Conservation (phyloP, 1,139 yeast species). For the Geotrichum europaeum region DNA sequence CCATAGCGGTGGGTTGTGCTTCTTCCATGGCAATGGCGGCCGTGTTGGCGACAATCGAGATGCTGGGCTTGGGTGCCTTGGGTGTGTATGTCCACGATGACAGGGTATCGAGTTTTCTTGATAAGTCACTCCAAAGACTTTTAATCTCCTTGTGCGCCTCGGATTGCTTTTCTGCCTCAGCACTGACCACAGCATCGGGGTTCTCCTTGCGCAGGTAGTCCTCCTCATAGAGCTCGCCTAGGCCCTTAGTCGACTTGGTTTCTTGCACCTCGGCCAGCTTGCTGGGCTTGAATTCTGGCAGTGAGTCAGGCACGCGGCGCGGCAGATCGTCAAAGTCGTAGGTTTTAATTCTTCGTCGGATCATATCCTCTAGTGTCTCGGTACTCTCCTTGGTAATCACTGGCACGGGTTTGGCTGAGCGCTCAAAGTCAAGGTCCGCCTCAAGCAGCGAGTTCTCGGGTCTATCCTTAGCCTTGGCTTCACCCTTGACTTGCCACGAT, state of each 20-base stretch:
- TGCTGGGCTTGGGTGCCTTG: slow-evolving; percentile 72
- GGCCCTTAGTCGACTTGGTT: slow-evolving; percentile 75
- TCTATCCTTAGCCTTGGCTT: slow-evolving; percentile 72
- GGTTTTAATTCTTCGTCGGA: slow-evolving; percentile 68
- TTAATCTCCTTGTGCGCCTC: slow-evolving; percentile 74
- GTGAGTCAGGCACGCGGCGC: slow-evolving; percentile 56
- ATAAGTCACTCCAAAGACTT: slow-evolving; percentile 55
- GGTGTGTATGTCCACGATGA: slow-evolving; percentile 94
- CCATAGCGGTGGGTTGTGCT: slow-evolving; percentile 84
- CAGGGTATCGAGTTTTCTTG: slow-evolving; percentile 74
- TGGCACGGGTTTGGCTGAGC: slow-evolving; percentile 81
- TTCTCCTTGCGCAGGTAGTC: slow-evolving; percentile 53
- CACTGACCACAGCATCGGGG: slow-evolving; percentile 34
- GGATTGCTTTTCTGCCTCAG: slow-evolving; percentile 55
- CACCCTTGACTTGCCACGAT: slow-evolving; percentile 94
- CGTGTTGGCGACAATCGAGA: slow-evolving; percentile 74
- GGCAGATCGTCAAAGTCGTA: slow-evolving; percentile 82
- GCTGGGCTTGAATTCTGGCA: slow-evolving; percentile 49
- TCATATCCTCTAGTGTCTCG: slow-evolving; percentile 80
- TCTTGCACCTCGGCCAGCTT: slow-evolving; percentile 65
- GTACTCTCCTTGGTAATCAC: slow-evolving; percentile 86
- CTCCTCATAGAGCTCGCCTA: slow-evolving; percentile 89
- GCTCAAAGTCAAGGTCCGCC: slow-evolving; percentile 60
- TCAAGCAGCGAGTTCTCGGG: slow-evolving; percentile 75
- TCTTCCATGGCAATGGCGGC: slow-evolving; percentile 91